Conservation (phyloP, 1,139 yeast species). For the Saccharomyces hybrid region DNA sequence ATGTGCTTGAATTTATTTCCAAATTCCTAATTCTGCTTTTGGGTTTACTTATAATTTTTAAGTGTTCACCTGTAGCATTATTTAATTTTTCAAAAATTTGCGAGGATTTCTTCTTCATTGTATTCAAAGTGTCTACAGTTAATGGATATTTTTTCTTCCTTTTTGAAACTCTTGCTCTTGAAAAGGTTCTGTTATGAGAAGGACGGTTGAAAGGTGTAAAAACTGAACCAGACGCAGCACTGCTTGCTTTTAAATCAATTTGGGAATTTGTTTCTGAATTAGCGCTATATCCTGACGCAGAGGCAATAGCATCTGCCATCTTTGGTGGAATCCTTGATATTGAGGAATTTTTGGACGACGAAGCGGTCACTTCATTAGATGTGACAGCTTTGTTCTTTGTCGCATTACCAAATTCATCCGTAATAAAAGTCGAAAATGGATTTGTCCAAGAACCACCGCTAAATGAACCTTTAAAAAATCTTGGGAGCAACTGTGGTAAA, state of each 20-base stretch:
- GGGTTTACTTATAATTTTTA: constrained; percentile 8
- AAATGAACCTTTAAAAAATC: constrained; percentile 55
- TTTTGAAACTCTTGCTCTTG: constrained; percentile 16
- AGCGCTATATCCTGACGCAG: constrained; percentile 15
- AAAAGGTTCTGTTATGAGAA: constrained; percentile 14
- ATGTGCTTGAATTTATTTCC: constrained; percentile 27
- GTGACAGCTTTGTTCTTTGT: neutral
- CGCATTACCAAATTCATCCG: neutral
- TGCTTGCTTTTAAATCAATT: constrained; percentile 2
- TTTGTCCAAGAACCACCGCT: constrained; percentile 73
- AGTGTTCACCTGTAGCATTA: constrained; percentile 6
- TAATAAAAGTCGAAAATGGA: constrained; percentile 41
- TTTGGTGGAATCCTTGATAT: constrained; percentile 15
- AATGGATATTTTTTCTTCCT: constrained; percentile 22
- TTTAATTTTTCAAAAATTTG: constrained; percentile 16
- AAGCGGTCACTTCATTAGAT: neutral
- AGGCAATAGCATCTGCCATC: constrained; percentile 21
- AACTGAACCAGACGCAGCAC: neutral
- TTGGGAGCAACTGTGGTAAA: constrained; percentile 61
- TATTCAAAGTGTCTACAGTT: constrained; percentile 20
- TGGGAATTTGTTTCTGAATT: neutral
- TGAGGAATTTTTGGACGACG: constrained; percentile 2
- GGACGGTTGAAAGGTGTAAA: constrained; percentile 8
- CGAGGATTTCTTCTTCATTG: constrained; percentile 19
- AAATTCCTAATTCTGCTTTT: constrained; percentile 16